These are phyloP conservation scores for Phanerochaete carnosa DNA, from an alignment of 768 basidiomycete genomes.

Conservation along the genomic window DNA sequence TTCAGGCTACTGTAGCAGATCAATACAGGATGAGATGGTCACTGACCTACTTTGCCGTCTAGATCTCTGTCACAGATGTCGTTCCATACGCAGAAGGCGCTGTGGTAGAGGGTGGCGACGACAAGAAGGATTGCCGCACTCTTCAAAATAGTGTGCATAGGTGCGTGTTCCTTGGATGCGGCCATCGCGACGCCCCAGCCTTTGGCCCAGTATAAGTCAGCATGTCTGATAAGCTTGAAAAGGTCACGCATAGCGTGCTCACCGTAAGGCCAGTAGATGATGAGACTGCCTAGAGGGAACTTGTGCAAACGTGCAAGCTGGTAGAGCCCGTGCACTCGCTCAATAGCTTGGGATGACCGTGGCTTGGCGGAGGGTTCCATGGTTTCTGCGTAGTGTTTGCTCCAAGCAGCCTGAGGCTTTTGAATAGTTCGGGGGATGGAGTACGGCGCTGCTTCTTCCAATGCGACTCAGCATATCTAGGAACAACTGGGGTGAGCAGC, in stretches of 20 bases:
- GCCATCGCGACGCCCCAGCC: constrained; percentile 20
- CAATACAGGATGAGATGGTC: neutral
- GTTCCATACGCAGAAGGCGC: constrained; percentile 19
- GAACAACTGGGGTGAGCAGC: too few species aligned
- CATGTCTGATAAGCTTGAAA: neutral
- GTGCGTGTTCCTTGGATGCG: constrained; percentile 6
- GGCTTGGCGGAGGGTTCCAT: neutral
- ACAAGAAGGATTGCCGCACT: constrained; percentile 7
- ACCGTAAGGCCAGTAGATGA: constrained; percentile 20
- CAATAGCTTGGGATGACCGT: neutral
- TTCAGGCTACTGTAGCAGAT: neutral
- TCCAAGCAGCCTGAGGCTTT: too few species aligned
- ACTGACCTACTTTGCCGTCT: constrained; percentile 34
- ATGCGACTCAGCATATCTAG: too few species aligned
- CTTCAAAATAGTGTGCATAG: constrained; percentile 1
- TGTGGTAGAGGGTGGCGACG: constrained; percentile 16
- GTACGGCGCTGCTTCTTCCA: too few species aligned
- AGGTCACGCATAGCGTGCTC: neutral
- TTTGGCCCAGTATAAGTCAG: neutral
- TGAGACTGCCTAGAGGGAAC: constrained; percentile 14
- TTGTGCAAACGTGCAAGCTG: constrained; percentile 19
- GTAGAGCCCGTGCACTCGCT: constrained; percentile 6
- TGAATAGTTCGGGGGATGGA: too few species aligned
- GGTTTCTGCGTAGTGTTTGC: too few species aligned
- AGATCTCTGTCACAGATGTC: constrained; percentile 26